A percentile compares a stretch with the other conserved stretches of the same genome.
These are phyloP conservation scores for Colletotrichum simmondsii DNA, from an alignment of 2,329 filamentous ascomycete species.

Conservation along the genomic window DNA sequence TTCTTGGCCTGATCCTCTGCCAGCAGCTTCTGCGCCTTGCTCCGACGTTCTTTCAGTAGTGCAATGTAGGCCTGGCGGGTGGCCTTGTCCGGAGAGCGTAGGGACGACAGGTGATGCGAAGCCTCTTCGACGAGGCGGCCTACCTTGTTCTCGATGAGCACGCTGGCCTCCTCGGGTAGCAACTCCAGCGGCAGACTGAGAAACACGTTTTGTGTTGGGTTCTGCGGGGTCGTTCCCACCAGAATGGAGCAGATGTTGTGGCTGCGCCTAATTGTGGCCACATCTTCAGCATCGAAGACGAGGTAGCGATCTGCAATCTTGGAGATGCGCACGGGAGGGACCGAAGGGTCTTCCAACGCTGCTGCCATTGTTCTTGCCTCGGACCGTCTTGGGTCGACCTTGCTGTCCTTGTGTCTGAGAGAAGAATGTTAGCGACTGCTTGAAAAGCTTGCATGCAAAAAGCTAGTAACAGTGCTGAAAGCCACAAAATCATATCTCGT, in stretches of 20 bases:
- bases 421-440: constrained; percentile 3
- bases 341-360: constrained; percentile 39
- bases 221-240: constrained; percentile 88
- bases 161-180: constrained; percentile 87
- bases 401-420: not conserved
- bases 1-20: constrained; percentile 52
- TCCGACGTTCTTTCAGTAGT: constrained; percentile 59
- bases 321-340: constrained; percentile 78
- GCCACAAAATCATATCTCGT: constrained; percentile 42
- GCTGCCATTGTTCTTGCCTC: not conserved
- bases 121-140: constrained; percentile 86
- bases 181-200: constrained; percentile 89
- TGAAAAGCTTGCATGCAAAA: not conserved
- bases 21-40: constrained; percentile 51
- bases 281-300: constrained; percentile 86
- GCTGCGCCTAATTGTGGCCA: constrained; percentile 80
- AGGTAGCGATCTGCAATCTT: constrained; percentile 84
- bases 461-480: not conserved
- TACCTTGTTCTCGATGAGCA: constrained; percentile 80
- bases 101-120: constrained; percentile 72
- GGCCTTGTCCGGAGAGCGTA: constrained; percentile 67
- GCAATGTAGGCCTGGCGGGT: constrained; percentile 73
- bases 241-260: constrained; percentile 89
- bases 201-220: constrained; percentile 95
- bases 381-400: constrained; percentile 34